Conservation (phyloP, 345 rosid genomes). For the Gossypium stocksii region DNA sequence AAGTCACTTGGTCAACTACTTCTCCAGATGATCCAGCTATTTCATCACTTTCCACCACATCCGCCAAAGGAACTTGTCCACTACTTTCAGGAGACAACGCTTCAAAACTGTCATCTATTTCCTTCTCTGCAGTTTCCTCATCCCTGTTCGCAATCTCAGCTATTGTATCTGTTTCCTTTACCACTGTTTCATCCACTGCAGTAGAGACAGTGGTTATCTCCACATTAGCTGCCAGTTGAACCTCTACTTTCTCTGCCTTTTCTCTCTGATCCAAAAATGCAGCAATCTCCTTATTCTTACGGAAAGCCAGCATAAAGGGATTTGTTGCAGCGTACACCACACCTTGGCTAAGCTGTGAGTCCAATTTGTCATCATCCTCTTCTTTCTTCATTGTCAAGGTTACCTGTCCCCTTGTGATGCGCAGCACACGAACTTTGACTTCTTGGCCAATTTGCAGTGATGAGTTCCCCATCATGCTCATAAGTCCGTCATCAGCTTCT, state of each 20-base stretch:
- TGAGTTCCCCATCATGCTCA: constrained; percentile 61
- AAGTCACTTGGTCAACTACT: constrained; percentile 34
- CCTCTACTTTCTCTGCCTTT: constrained; percentile 34
- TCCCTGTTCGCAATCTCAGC: constrained; percentile 15
- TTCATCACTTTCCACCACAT: constrained; percentile 21
- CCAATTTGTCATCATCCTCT: constrained; percentile 44
- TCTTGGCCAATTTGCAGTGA: constrained; percentile 68
- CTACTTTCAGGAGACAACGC: constrained; percentile 26
- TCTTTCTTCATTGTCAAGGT: constrained; percentile 87
- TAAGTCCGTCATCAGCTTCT: constrained; percentile 66
- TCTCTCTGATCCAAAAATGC: constrained; percentile 70
- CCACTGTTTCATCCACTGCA: constrained; percentile 21
- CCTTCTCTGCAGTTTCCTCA: constrained; percentile 20
- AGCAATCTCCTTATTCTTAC: constrained; percentile 65
- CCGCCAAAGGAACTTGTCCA: constrained; percentile 28
- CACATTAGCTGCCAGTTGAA: constrained; percentile 19
- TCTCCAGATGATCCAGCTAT: constrained; percentile 31
- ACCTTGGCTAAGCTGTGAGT: constrained; percentile 40
- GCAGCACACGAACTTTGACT: constrained; percentile 64
- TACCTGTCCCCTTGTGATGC: constrained; percentile 63
- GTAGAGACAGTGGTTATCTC: constrained; percentile 16
- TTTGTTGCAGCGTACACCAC: constrained; percentile 65
- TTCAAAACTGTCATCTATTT: constrained; percentile 22
- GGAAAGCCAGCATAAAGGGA: constrained; percentile 75
- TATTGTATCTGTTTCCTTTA: constrained; percentile 17